These are phyloP conservation scores for Guyanaporus albipodus DNA, from an alignment of 768 basidiomycete genomes.

Conservation along the genomic window DNA sequence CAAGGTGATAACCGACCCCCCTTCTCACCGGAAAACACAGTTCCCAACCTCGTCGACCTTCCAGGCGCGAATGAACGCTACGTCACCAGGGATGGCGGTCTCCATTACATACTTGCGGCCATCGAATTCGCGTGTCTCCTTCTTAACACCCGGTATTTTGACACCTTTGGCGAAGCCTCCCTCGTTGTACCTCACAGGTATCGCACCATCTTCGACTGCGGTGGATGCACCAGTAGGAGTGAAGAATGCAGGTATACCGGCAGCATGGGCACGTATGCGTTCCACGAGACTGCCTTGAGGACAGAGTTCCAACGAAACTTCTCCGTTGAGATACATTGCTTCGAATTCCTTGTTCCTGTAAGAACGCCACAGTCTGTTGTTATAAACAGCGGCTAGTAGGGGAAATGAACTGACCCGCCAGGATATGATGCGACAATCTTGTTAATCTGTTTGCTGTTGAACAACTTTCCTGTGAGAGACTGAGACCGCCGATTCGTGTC, in stretches of 20 bases:
- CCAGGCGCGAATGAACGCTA: constrained; percentile 87
- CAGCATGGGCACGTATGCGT: constrained; percentile 82
- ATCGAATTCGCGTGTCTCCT: constrained; percentile 72
- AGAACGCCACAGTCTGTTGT: not conserved
- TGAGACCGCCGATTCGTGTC: not conserved
- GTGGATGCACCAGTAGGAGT: constrained; percentile 88
- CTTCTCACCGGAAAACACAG: constrained; percentile 73
- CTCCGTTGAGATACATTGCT: constrained; percentile 70
- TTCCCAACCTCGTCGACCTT: constrained; percentile 91
- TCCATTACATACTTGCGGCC: constrained; percentile 84
- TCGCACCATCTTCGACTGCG: constrained; percentile 73
- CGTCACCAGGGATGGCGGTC: constrained; percentile 71
- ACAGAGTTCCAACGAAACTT: constrained; percentile 82
- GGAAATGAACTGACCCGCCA: constrained; percentile 54
- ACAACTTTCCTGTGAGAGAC: constrained; percentile 54
- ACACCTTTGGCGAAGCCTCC: constrained; percentile 72
- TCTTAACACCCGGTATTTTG: constrained; percentile 65
- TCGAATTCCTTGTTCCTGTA: constrained; percentile 84
- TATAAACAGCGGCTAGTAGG: not conserved
- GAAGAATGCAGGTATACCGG: constrained; percentile 91
- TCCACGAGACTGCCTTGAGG: constrained; percentile 91
- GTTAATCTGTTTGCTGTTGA: constrained; percentile 70
- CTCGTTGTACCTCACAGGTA: constrained; percentile 74
- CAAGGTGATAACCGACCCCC: not conserved
- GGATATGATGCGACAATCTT: constrained; percentile 90